Conservation (phyloP, 2,329 filamentous ascomycete species). For the Calonectria pseudoturangicola region DNA sequence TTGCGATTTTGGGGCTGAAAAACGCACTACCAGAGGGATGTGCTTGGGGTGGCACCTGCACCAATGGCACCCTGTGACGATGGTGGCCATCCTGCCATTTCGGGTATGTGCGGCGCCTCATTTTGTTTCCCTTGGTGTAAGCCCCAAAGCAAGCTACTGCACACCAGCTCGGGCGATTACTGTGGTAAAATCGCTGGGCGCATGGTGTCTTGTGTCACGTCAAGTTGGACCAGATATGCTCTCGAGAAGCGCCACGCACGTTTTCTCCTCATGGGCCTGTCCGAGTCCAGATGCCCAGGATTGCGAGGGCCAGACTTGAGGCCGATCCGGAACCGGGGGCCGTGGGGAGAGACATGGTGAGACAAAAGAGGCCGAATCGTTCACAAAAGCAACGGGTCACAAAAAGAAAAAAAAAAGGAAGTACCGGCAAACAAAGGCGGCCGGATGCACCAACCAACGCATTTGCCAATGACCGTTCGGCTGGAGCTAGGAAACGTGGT, state of each 20-base stretch:
- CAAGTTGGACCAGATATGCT: slow-evolving; percentile 7
- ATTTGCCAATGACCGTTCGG: slow-evolving; percentile 12
- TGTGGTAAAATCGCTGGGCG: neutral
- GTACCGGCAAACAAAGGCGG: neutral
- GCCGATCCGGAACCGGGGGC: neutral
- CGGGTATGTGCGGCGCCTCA: slow-evolving; percentile 37
- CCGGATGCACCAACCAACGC: neutral
- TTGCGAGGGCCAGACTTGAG: slow-evolving; percentile 5
- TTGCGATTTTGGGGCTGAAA: slow-evolving; percentile 25
- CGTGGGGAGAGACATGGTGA: slow-evolving; percentile 9
- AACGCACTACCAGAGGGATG: slow-evolving; percentile 12
- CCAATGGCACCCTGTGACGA: slow-evolving; percentile 31
- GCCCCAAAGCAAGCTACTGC: slow-evolving; percentile 10
- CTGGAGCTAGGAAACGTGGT: slow-evolving; percentile 14
- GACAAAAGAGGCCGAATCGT: slow-evolving; percentile 3
- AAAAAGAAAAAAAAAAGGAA: slow-evolving; percentile 9
- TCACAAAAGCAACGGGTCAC: neutral
- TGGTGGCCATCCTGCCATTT: slow-evolving; percentile 41
- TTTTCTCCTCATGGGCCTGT: neutral
- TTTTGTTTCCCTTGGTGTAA: slow-evolving; percentile 21
- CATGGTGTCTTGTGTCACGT: slow-evolving; percentile 16
- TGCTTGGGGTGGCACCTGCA: slow-evolving; percentile 30
- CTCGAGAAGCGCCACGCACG: slow-evolving; percentile 3
- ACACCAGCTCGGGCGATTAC: slow-evolving; percentile 17
- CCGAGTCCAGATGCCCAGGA: neutral